These are phyloP conservation scores for Zoysia pacifica DNA, from an alignment of 176 grass and related monocot genomes.

Conservation along the genomic window DNA sequence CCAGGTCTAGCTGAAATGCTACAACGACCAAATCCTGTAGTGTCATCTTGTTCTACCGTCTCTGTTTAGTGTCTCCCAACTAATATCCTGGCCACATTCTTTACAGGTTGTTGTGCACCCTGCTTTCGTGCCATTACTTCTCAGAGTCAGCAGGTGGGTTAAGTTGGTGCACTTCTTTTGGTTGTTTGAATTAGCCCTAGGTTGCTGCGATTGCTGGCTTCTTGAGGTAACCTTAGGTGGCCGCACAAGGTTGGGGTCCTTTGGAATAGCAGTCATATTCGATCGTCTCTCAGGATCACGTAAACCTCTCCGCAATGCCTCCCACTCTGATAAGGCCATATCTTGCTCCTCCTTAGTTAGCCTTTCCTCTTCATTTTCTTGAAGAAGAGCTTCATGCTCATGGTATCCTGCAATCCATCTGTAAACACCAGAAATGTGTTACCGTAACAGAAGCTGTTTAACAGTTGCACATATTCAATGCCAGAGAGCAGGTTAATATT, in stretches of 20 bases:
- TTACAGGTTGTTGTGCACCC: conserved; percentile 73
- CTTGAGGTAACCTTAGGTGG: conserved; percentile 43
- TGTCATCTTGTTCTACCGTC: conserved; percentile 66
- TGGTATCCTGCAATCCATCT: conserved; percentile 97
- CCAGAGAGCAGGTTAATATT: background rate
- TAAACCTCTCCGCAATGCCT: conserved; percentile 46
- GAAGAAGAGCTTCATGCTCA: conserved; percentile 91
- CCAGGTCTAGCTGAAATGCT: background rate
- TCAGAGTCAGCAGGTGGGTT: conserved; percentile 74
- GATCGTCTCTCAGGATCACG: conserved; percentile 43
- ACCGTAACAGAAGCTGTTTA: conserved; percentile 3
- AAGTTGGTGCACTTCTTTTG: conserved; percentile 94
- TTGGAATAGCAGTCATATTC: conserved; percentile 13
- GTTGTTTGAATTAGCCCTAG: conserved; percentile 53
- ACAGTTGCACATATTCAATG: conserved; percentile 14
- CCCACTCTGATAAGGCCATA: conserved; percentile 79
- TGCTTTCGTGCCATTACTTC: conserved; percentile 68
- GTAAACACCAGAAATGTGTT: conserved; percentile 37
- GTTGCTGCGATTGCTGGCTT: conserved; percentile 43
- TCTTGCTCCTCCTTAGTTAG: conserved; percentile 97
- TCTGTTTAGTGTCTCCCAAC: conserved; percentile 90
- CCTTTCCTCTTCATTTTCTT: conserved; percentile 95
- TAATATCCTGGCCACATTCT: conserved; percentile 81
- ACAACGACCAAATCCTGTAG: background rate
- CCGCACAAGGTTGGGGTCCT: conserved; percentile 21